Evolutionary conservation across 306 rosid genomes (phyloP).

Genomic region (Sicyos edulis): DNA sequence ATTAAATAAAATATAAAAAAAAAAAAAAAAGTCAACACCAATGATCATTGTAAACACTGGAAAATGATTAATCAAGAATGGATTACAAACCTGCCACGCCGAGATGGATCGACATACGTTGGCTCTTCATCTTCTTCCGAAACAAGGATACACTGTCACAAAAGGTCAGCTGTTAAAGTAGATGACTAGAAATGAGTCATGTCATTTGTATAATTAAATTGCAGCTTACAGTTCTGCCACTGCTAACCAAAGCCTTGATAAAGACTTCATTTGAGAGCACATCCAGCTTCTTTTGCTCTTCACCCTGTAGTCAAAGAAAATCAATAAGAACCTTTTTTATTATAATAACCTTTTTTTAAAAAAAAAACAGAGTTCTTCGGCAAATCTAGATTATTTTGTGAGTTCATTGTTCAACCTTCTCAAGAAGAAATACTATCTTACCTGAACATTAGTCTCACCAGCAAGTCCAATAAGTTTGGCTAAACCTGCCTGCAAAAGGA

Average conservation of each 20-base stretch:
- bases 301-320: constrained; percentile 47
- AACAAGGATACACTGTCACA: constrained; percentile 71
- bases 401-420: background rate
- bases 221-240: constrained; percentile 83
- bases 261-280: constrained; percentile 94
- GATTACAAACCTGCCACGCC: constrained; percentile 42
- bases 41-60: background rate
- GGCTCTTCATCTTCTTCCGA: constrained; percentile 97
- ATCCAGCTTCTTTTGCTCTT: constrained; percentile 96
- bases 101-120: constrained; percentile 60
- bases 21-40: background rate
- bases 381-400: background rate
- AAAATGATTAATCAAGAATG: background rate
- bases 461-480: constrained; percentile 98
- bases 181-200: constrained; percentile 7
- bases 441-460: constrained; percentile 98
- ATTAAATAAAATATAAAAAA: background rate
- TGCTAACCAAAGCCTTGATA: constrained; percentile 81
- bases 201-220: constrained; percentile 20
- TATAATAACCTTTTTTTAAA: background rate
- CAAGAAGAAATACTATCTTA: constrained; percentile 10
- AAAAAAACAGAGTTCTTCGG: background rate
- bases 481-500: constrained; percentile 71
- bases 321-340: constrained; percentile 1
- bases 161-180: constrained; percentile 28